Conservation (phyloP, 2,329 filamentous ascomycete genomes). For the Tolypocladium guangdongense region DNA sequence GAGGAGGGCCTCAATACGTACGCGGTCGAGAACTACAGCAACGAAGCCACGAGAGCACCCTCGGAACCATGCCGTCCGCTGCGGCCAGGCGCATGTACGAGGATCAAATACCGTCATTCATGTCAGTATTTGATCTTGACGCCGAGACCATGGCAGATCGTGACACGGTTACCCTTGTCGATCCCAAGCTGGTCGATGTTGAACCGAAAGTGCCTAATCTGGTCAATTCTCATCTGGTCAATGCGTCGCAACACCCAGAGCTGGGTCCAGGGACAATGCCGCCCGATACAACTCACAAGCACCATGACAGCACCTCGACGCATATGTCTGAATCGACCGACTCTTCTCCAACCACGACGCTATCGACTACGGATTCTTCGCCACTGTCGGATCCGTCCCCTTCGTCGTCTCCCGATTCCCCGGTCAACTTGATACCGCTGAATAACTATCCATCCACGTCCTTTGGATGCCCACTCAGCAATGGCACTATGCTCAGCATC, state of each 20-base stretch:
- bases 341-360: conserved; percentile 88
- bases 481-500: conserved; percentile 25
- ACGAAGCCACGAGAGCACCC: background rate
- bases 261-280: conserved; percentile 29
- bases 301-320: conserved; percentile 68
- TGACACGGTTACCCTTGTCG: conserved; percentile 41
- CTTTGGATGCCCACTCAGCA: conserved; percentile 35
- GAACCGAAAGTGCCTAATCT: conserved; percentile 28
- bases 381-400: conserved; percentile 84
- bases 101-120: conserved; percentile 64
- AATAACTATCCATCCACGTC: conserved; percentile 55
- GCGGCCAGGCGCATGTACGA: conserved; percentile 51
- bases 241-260: conserved; percentile 23
- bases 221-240: conserved; percentile 25
- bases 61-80: conserved; percentile 48
- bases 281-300: conserved; percentile 49
- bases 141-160: conserved; percentile 41
- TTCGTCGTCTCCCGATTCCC: conserved; percentile 85
- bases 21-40: too few species aligned
- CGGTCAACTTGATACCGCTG: conserved; percentile 60
- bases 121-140: conserved; percentile 63
- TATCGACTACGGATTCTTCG: conserved; percentile 86
- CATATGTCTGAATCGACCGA: conserved; percentile 76
- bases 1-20: background rate
- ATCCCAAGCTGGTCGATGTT: conserved; percentile 40